Conservation (phyloP, 2,329 filamentous ascomycete species). For the Xylaria sp. region DNA sequence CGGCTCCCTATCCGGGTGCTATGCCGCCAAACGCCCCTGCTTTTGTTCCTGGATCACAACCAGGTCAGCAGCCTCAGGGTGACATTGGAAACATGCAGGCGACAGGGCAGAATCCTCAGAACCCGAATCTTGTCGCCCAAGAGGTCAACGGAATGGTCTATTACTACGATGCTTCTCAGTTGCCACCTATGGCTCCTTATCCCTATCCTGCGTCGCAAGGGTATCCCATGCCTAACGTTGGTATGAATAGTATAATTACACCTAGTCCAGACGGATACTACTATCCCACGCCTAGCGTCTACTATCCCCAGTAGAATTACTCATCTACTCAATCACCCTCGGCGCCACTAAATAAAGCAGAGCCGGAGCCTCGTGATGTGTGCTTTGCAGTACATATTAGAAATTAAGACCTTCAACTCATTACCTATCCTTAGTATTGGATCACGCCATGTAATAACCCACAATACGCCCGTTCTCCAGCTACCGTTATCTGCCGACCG, state of each 20-base stretch:
- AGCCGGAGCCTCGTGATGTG: neutral
- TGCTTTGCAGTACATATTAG: conserved; percentile 2
- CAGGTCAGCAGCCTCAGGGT: conserved; percentile 49
- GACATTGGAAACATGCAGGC: conserved; percentile 45
- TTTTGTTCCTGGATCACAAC: conserved; percentile 60
- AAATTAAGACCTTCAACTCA: neutral
- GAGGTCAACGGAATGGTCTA: conserved; percentile 97
- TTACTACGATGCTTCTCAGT: conserved; percentile 83
- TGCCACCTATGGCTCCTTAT: conserved; percentile 58
- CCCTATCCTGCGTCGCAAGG: conserved; percentile 55
- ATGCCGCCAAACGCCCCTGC: conserved; percentile 53
- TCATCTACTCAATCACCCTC: neutral
- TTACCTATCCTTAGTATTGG: conserved; percentile 6
- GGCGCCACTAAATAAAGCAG: neutral
- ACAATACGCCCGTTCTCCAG: conserved; percentile 7
- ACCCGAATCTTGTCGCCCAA: conserved; percentile 71
- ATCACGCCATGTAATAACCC: conserved; percentile 6
- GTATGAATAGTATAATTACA: conserved; percentile 83
- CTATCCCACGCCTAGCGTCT: conserved; percentile 62
- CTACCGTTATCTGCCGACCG: conserved; percentile 2
- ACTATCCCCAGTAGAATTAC: conserved; percentile 62
- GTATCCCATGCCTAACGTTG: conserved; percentile 60
- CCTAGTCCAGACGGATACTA: conserved; percentile 73
- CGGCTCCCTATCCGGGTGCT: conserved; percentile 47
- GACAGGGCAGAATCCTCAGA: conserved; percentile 57